These are phyloP conservation scores for Epithemia pelagica DNA, from an alignment of 108 stramenopile genomes.

Conservation along the genomic window DNA sequence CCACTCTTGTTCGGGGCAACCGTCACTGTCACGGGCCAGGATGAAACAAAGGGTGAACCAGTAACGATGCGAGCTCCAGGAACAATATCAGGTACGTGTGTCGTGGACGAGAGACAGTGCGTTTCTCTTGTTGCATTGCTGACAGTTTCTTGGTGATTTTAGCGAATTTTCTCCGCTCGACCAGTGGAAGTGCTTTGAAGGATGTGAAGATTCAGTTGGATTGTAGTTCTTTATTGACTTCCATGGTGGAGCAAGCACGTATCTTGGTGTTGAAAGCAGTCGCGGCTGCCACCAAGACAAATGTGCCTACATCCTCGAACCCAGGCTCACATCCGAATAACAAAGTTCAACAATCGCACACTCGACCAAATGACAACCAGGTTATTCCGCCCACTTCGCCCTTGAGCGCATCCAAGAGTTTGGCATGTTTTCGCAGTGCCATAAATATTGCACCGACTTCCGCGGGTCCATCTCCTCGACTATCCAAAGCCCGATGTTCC, in stretches of 20 bases:
- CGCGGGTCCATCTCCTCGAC: not conserved
- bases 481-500: conserved; percentile 34
- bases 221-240: conserved; percentile 31
- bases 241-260: conserved; percentile 58
- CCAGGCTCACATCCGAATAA: not conserved
- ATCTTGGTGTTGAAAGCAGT: conserved; percentile 59
- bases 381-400: not conserved
- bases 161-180: not conserved
- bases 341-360: not conserved
- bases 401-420: not conserved
- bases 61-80: conserved; percentile 49
- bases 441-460: conserved; percentile 19
- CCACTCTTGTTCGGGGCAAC: conserved; percentile 44
- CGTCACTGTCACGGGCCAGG: conserved; percentile 27
- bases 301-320: not conserved
- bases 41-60: conserved; percentile 17
- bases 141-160: not conserved
- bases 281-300: conserved; percentile 36
- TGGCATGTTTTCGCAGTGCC: conserved; percentile 26
- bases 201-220: conserved; percentile 41
- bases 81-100: conserved; percentile 46
- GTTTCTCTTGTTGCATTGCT: not conserved
- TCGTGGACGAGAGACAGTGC: not conserved
- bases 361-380: not conserved
- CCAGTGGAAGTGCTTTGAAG: conserved; percentile 24